Base-by-base conservation (phyloP, 1,284 basidiomycete genomes). In the Malassezia dermatis region DNA sequence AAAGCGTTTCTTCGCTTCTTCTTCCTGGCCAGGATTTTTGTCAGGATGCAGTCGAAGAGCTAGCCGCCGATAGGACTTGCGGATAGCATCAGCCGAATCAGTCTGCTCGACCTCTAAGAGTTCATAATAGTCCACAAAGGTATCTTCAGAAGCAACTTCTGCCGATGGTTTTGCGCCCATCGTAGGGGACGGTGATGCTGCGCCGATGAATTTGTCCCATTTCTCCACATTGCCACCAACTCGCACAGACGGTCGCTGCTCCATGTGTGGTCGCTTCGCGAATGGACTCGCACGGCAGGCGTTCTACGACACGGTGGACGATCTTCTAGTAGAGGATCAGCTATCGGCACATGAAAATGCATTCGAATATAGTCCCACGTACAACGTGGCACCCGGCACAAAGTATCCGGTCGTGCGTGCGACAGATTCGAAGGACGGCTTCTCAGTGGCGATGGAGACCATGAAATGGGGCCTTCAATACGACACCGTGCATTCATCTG, bases 1-100 rank as follows among this genome's bases (percentile, higher is more conserved):
- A 75, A 99, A 99, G 21, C 85, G 81, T 66, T 85, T 80, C 0
- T 90, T 96, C 0, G 94, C 85, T 40, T 83, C 86, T 64, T 94
- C 88, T 4, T 86, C 76, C 66, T 90, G 67, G 51, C 76, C 66
- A 3, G 74, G 76, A 52, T 78, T 78, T 67, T 78, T 78, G 64
- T 78, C 77, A 0, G 77, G 77, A 48, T 78, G 77, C 35, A 76
- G 65, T 28, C 65, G 64, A 32, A 77, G 65, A 1, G 77, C 77
- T 8, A 73, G 65, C 46, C 65, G 67, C 40, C 71, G 66, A 40
- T 73, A 75, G 0, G 71, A 65, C 42, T 67, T 68, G 49, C 67
- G 66, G 40, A 75, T 73, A 41, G 65, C 70, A 48, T 72, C 71
- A 3, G 58, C 53, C 6, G 65, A 61, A 21, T 69, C 71, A 2